Evolutionary conservation across 805 yeast species (phyloP).

Genomic region (Sugiyamaella qingdaonensis): DNA sequence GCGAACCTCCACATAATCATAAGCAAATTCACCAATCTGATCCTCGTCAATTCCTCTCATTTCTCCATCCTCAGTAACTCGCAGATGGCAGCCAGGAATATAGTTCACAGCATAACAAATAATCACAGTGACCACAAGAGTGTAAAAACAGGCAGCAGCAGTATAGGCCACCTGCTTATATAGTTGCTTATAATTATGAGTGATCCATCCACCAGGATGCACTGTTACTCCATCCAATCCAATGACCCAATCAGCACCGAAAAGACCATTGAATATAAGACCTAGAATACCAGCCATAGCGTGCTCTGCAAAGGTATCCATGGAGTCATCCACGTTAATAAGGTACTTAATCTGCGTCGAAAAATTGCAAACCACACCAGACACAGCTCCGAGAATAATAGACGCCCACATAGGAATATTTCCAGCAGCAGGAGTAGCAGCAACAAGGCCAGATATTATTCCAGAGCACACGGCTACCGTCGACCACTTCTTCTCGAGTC

Average conservation of each 20-base stretch:
- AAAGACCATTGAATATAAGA: slow-evolving; percentile 74
- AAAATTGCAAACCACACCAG: slow-evolving; percentile 85
- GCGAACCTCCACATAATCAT: slow-evolving; percentile 94
- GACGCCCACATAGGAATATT: slow-evolving; percentile 89
- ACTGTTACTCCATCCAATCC: slow-evolving; percentile 85
- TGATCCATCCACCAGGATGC: slow-evolving; percentile 89
- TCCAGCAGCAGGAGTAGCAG: slow-evolving; percentile 95
- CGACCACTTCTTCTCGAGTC: slow-evolving; percentile 86
- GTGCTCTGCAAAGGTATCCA: slow-evolving; percentile 98
- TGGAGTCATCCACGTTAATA: slow-evolving; percentile 80
- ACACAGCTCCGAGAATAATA: slow-evolving; percentile 70
- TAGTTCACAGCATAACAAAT: slow-evolving; percentile 68
- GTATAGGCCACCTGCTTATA: slow-evolving; percentile 86
- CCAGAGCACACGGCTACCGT: slow-evolving; percentile 96
- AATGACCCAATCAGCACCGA: slow-evolving; percentile 81
- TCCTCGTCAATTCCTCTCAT: slow-evolving; percentile 91
- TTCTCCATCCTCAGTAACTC: slow-evolving; percentile 83
- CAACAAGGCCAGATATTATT: slow-evolving; percentile 89
- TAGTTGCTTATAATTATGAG: slow-evolving; percentile 85
- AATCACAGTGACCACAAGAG: slow-evolving; percentile 69
- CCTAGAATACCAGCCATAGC: slow-evolving; percentile 95
- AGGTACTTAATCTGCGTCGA: slow-evolving; percentile 82
- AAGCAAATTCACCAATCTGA: slow-evolving; percentile 98
- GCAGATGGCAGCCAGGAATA: slow-evolving; percentile 76
- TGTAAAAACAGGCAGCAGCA: slow-evolving; percentile 69